phyloP scores from a whole-genome alignment of 805 yeast genomes.

The Metschnikowia arizonensis region DNA sequence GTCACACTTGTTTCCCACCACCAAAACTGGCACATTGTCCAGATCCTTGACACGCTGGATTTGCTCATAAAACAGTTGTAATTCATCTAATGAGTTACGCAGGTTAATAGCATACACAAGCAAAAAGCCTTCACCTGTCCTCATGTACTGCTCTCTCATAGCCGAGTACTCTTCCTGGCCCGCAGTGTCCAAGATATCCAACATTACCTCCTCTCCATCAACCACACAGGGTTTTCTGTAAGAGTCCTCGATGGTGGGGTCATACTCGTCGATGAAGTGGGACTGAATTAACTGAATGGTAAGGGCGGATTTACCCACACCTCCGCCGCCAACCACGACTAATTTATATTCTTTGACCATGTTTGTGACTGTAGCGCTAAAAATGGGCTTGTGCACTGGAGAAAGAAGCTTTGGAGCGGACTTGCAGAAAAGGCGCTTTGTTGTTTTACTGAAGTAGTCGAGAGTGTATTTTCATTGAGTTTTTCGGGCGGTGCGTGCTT shows the following conservation, averaged over 20 bases:
- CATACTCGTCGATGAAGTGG: constrained; percentile 95
- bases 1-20: constrained; percentile 81
- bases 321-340: constrained; percentile 98
- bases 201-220: constrained; percentile 57
- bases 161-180: constrained; percentile 97
- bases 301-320: constrained; percentile 95
- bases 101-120: constrained; percentile 87
- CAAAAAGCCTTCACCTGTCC: constrained; percentile 92
- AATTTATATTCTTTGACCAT: constrained; percentile 76
- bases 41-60: constrained; percentile 73
- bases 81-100: constrained; percentile 78
- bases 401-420: not conserved
- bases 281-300: constrained; percentile 93
- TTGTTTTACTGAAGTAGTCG: not conserved
- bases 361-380: not conserved
- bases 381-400: not conserved
- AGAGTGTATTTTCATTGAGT: not conserved
- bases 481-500: constrained; percentile 6
- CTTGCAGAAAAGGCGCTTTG: not conserved
- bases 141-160: constrained; percentile 82
- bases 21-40: constrained; percentile 66
- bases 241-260: constrained; percentile 94
- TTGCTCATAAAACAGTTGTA: constrained; percentile 73
- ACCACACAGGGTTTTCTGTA: constrained; percentile 84
- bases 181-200: constrained; percentile 93